Evolutionary conservation across 1,284 basidiomycete genomes (phyloP).

Genomic region (Stygiomarasmius scandens): DNA sequence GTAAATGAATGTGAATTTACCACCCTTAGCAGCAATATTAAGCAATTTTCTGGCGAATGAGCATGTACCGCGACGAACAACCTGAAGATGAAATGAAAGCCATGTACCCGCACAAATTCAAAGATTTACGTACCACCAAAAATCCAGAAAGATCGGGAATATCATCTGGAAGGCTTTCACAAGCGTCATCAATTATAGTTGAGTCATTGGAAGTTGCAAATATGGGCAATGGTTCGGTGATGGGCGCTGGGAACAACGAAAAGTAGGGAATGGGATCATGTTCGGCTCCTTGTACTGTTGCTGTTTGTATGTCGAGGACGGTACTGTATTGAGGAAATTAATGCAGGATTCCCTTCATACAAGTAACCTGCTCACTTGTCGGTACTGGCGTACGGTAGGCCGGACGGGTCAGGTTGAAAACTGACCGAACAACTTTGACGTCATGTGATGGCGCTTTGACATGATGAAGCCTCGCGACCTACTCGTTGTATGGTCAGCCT

Average conservation of each 20-base stretch:
- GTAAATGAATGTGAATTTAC: constrained; percentile 49
- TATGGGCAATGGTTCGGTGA: constrained; percentile 41
- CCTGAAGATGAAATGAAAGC: constrained; percentile 26
- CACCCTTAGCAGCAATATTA: constrained; percentile 55
- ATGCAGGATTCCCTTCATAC: neutral
- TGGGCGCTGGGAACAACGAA: constrained; percentile 37
- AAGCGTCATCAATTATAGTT: constrained; percentile 52
- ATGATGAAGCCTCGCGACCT: no score
- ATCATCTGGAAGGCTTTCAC: constrained; percentile 49
- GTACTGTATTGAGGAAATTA: constrained; percentile 28
- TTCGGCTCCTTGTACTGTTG: constrained; percentile 40
- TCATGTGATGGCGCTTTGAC: no score
- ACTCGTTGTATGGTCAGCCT: no score
- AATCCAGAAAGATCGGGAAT: constrained; percentile 54
- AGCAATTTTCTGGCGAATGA: constrained; percentile 37
- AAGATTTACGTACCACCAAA: constrained; percentile 33
- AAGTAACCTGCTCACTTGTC: constrained; percentile 40
- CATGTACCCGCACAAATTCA: constrained; percentile 44
- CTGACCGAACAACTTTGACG: no score
- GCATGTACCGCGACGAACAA: constrained; percentile 25
- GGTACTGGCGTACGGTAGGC: no score
- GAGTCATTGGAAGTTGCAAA: constrained; percentile 48
- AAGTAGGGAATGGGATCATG: constrained; percentile 49
- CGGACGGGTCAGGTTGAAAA: no score
- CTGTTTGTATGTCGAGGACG: constrained; percentile 42